Evolutionary conservation across 202 grass and related monocot species (phyloP).

Genomic region (Setaria italica): DNA sequence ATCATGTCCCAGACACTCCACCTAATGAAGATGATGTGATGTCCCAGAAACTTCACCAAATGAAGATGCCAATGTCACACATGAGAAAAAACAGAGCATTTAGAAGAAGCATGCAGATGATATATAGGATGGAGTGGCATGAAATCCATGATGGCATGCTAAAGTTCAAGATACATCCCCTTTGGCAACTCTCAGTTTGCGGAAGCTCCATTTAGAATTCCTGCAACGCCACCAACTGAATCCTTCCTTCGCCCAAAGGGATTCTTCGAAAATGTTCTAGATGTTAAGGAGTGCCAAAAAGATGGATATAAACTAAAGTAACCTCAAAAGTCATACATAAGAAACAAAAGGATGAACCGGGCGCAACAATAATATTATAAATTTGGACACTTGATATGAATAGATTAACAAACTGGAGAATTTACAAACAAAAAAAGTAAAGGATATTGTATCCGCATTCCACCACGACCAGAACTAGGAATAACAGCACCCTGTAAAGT

Average conservation of each 20-base stretch:
- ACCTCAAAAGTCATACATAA: not conserved
- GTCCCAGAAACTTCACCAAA: conserved; percentile 45
- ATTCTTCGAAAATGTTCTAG: conserved; percentile 83
- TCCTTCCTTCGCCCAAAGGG: conserved; percentile 97
- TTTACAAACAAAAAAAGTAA: conserved; percentile 36
- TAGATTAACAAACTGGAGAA: conserved; percentile 15
- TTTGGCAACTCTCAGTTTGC: conserved; percentile 50
- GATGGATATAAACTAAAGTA: conserved; percentile 30
- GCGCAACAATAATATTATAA: not conserved
- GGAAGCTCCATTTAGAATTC: conserved; percentile 54
- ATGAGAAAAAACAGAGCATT: conserved; percentile 60
- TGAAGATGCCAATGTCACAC: conserved; percentile 74
- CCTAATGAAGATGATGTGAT: conserved; percentile 56
- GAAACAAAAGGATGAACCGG: not conserved
- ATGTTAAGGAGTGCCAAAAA: conserved; percentile 61
- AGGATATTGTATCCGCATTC: conserved; percentile 99
- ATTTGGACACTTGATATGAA: not conserved
- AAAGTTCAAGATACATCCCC: conserved; percentile 71
- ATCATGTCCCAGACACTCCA: conserved; percentile 50
- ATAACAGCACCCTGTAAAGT: conserved; percentile 95
- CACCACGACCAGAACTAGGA: conserved; percentile 96
- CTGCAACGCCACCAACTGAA: conserved; percentile 43
- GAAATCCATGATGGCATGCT: conserved; percentile 73
- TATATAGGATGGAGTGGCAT: conserved; percentile 56
- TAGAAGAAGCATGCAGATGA: conserved; percentile 68